Conservation (phyloP, 305 asterid species). For the Plantago rigida region DNA sequence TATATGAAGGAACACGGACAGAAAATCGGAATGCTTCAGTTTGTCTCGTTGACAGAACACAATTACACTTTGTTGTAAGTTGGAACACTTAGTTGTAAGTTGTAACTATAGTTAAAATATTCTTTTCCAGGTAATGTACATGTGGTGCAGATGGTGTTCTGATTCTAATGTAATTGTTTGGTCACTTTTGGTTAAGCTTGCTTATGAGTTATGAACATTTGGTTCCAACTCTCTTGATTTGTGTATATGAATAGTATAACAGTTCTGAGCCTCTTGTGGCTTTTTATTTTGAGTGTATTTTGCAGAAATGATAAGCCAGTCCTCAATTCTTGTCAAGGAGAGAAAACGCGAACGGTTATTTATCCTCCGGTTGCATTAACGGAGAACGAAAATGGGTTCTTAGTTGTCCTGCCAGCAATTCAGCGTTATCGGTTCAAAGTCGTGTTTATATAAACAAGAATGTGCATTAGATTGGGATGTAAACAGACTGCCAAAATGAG, state of each 20-base stretch:
- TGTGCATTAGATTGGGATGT: too few relatives aligned
- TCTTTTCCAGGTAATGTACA: conserved; percentile 34
- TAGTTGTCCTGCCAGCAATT: too few relatives aligned
- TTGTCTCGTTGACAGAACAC: conserved; percentile 5
- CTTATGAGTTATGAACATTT: neutral
- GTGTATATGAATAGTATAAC: conserved; percentile 3
- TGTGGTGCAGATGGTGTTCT: conserved; percentile 27
- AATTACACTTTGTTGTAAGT: neutral
- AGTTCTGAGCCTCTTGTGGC: neutral
- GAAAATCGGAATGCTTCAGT: conserved; percentile 14
- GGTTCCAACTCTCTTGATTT: conserved; percentile 14
- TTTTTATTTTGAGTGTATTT: neutral
- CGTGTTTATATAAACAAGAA: too few relatives aligned
- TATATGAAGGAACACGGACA: conserved; percentile 12
- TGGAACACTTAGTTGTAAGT: neutral
- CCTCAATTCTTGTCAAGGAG: neutral
- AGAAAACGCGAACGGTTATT: neutral
- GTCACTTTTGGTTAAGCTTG: neutral
- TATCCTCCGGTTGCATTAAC: too few relatives aligned
- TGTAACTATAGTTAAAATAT: conserved; percentile 26
- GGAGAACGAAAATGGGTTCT: too few relatives aligned
- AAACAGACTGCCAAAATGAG: too few relatives aligned
- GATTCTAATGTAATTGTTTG: conserved; percentile 15
- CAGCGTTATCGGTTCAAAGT: too few relatives aligned
- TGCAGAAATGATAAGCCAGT: neutral